A percentile compares a stretch with the other conserved stretches of the same genome.
Evolutionary conservation across 1,284 basidiomycete species (phyloP).

Genomic region (Phylloporus sp.): DNA sequence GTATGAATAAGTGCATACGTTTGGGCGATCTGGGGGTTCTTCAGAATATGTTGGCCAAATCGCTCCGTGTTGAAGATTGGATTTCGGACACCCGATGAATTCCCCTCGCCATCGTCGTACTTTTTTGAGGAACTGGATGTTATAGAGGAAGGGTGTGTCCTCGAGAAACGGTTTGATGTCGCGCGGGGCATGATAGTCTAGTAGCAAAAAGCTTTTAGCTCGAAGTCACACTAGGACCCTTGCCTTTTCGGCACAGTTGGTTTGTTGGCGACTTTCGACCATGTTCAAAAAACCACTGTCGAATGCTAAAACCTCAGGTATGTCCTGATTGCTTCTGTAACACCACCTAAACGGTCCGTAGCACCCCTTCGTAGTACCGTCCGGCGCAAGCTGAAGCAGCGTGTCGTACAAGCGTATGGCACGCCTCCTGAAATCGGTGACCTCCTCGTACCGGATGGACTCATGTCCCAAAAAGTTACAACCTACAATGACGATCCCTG

Average conservation of each 20-base stretch:
- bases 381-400: slow-evolving; percentile 67
- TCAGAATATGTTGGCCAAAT: slow-evolving; percentile 97
- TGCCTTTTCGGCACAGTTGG: too few species aligned
- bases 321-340: not conserved
- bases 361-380: slow-evolving; percentile 74
- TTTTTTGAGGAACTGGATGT: slow-evolving; percentile 39
- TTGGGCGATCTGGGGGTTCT: slow-evolving; percentile 90
- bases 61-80: slow-evolving; percentile 93
- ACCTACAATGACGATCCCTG: slow-evolving; percentile 66
- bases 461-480: slow-evolving; percentile 65
- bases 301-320: slow-evolving; percentile 67
- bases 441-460: slow-evolving; percentile 69
- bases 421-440: slow-evolving; percentile 59
- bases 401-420: slow-evolving; percentile 51
- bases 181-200: slow-evolving; percentile 81
- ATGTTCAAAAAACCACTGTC: slow-evolving; percentile 81
- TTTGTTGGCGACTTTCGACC: too few species aligned
- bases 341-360: slow-evolving; percentile 23
- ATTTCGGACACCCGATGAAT: slow-evolving; percentile 61
- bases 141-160: slow-evolving; percentile 67
- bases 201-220: not conserved
- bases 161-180: slow-evolving; percentile 80
- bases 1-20: slow-evolving; percentile 56
- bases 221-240: not conserved
- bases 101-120: slow-evolving; percentile 43